These are phyloP conservation scores for Cutaneotrichosporon sp. DNA, from an alignment of 1,284 basidiomycete species.

Conservation along the genomic window DNA sequence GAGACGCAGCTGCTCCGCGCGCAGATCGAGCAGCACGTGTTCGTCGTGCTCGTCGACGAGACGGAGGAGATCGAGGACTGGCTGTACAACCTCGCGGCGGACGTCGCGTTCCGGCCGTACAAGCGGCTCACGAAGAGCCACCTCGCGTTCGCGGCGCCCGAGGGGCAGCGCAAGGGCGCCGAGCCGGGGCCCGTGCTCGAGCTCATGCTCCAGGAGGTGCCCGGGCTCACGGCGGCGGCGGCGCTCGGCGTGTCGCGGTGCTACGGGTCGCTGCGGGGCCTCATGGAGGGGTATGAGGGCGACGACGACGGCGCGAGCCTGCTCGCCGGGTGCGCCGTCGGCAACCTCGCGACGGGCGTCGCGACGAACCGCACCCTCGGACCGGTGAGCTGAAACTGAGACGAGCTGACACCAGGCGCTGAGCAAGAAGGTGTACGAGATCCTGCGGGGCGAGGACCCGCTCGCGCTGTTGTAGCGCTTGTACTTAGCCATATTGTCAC, in stretches of 20 bases:
- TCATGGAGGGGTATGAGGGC: slow-evolving; percentile 49
- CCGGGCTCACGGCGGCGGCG: slow-evolving; percentile 47
- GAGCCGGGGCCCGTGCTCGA: slow-evolving; percentile 38
- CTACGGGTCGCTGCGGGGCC: slow-evolving; percentile 37
- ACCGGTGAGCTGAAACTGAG: slow-evolving; percentile 28
- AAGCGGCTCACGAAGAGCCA: slow-evolving; percentile 52
- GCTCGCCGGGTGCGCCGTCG: slow-evolving; percentile 43
- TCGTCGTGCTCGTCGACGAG: slow-evolving; percentile 49
- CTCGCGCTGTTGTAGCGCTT: slow-evolving; percentile 38
- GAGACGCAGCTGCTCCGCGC: slow-evolving; percentile 47
- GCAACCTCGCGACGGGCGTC: slow-evolving; percentile 36
- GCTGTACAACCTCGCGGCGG: slow-evolving; percentile 51
- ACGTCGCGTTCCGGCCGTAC: slow-evolving; percentile 51
- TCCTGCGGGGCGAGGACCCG: slow-evolving; percentile 42
- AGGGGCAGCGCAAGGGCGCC: slow-evolving; percentile 28
- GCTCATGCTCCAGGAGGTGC: slow-evolving; percentile 52
- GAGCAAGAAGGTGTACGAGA: slow-evolving; percentile 39
- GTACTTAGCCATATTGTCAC: slow-evolving; percentile 6
- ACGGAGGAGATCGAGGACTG: slow-evolving; percentile 52
- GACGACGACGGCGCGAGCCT: slow-evolving; percentile 35
- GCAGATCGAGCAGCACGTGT: slow-evolving; percentile 43
- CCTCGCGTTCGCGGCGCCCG: slow-evolving; percentile 47
- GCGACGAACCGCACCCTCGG: slow-evolving; percentile 39
- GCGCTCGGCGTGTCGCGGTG: slow-evolving; percentile 39
- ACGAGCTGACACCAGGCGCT: slow-evolving; percentile 31